Conservation (phyloP, 2,329 filamentous ascomycete genomes). For the Trichoderma sp. region DNA sequence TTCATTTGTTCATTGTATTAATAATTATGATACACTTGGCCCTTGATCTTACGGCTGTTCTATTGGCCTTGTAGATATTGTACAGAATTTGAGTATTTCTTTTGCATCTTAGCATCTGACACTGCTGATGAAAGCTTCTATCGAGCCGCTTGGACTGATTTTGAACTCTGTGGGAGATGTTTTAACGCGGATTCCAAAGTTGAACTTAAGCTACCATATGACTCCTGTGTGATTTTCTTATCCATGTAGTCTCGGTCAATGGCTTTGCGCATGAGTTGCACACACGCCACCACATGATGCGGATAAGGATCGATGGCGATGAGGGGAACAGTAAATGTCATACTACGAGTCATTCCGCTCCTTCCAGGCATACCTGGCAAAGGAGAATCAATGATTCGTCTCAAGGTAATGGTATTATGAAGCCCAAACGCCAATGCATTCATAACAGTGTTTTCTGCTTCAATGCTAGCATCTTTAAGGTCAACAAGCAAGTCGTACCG, state of each 20-base stretch:
- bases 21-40: neutral
- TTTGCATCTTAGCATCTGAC: neutral
- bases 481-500: neutral
- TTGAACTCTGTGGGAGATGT: neutral
- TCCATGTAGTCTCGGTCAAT: neutral
- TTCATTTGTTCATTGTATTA: neutral
- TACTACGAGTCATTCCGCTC: neutral
- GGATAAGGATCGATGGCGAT: neutral
- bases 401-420: neutral
- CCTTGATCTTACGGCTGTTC: neutral
- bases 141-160: neutral
- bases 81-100: neutral
- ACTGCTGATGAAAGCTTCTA: neutral
- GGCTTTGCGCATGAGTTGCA: slow-evolving; percentile 3
- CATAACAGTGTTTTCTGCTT: neutral
- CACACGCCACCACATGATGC: neutral
- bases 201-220: neutral
- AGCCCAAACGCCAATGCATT: neutral
- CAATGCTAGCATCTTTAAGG: slow-evolving; percentile 4
- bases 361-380: neutral
- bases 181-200: neutral
- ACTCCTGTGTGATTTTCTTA: neutral
- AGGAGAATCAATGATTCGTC: neutral
- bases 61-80: neutral
- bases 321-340: neutral